Conservation (phyloP, 2,329 filamentous ascomycete genomes). For the Teratosphaeria destructans region DNA sequence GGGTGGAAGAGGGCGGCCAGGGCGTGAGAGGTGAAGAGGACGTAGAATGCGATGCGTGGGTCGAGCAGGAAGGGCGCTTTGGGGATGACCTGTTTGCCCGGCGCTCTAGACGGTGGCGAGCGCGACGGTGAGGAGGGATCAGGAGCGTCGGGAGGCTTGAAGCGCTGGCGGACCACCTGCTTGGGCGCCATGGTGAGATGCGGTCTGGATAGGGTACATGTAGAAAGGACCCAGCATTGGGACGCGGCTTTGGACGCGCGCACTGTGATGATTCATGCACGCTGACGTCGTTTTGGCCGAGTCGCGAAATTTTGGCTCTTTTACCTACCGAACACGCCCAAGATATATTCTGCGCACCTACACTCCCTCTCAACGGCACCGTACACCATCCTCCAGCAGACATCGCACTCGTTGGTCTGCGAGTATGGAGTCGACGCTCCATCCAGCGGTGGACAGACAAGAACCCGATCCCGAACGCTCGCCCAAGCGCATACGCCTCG, state of each 20-base stretch:
- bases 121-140: background rate
- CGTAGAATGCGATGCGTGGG: conserved; percentile 67
- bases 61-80: conserved; percentile 27
- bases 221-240: no score
- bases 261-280: background rate
- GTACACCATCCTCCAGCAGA: background rate
- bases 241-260: background rate
- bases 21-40: conserved; percentile 64
- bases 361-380: background rate
- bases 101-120: background rate
- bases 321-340: background rate
- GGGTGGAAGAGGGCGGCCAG: conserved; percentile 74
- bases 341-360: background rate
- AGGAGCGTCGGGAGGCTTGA: conserved; percentile 1
- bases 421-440: background rate
- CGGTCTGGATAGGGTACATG: background rate
- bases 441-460: conserved; percentile 2
- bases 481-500: conserved; percentile 32
- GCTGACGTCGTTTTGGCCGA: background rate
- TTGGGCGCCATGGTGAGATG: background rate
- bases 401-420: background rate
- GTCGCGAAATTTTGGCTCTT: background rate
- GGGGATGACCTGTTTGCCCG: background rate
- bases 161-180: conserved; percentile 3
- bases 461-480: conserved; percentile 22